Percentiles rank a stretch among this genome's conserved stretches.
These are phyloP conservation scores for Xylaria palmicola DNA, from an alignment of 495 filamentous ascomycete species.

Conservation along the genomic window DNA sequence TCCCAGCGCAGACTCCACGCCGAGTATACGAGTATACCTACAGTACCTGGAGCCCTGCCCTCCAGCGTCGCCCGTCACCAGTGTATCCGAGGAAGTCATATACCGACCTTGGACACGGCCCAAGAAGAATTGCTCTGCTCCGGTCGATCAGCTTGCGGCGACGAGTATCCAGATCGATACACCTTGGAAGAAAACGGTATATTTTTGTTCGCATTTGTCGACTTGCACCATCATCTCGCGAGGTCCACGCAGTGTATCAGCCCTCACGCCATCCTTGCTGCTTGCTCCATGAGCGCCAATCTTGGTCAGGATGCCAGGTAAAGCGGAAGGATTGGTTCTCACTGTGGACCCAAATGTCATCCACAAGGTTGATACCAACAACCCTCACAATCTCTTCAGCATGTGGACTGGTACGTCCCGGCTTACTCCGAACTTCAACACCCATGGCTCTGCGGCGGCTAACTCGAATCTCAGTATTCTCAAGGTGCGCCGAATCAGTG, in stretches of 20 bases:
- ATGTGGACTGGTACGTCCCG: constrained; percentile 90
- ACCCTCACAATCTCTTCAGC: constrained; percentile 89
- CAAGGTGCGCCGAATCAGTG: constrained; percentile 90
- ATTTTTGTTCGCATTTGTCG: background rate
- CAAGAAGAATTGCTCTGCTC: constrained; percentile 14
- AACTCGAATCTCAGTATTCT: constrained; percentile 69
- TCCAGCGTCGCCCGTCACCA: constrained; percentile 2
- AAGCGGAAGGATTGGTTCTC: constrained; percentile 64
- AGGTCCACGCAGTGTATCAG: background rate
- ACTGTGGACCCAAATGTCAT: constrained; percentile 84
- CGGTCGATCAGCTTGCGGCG: constrained; percentile 15
- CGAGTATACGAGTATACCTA: constrained; percentile 22
- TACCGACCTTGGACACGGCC: background rate
- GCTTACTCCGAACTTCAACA: constrained; percentile 14
- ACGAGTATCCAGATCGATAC: constrained; percentile 17
- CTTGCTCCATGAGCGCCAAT: constrained; percentile 27
- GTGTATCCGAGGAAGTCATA: background rate
- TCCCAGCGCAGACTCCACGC: constrained; percentile 13
- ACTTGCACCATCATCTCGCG: background rate
- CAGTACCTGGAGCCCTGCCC: constrained; percentile 7
- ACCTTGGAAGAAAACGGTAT: background rate
- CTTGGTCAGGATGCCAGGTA: constrained; percentile 45
- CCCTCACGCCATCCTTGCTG: constrained; percentile 10
- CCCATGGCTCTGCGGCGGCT: constrained; percentile 12
- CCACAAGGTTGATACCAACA: constrained; percentile 89